These are phyloP conservation scores for Colletotrichum scovillei DNA, from an alignment of 2,329 filamentous ascomycete genomes.

Conservation along the genomic window DNA sequence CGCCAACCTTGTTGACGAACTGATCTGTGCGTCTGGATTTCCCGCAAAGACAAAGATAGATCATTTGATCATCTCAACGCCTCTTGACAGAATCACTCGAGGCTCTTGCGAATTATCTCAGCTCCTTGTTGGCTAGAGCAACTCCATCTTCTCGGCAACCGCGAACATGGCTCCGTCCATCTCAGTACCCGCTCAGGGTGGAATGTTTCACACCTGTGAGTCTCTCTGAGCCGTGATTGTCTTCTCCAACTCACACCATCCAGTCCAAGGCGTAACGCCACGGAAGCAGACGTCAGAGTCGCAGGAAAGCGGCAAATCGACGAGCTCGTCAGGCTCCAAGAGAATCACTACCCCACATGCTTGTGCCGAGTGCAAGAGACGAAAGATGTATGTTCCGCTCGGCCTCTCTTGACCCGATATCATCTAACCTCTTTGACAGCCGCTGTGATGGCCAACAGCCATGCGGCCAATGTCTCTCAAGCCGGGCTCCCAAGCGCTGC, in stretches of 20 bases:
- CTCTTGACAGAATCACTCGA: background rate
- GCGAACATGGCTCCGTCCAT: conserved; percentile 34
- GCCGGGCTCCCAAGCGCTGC: conserved; percentile 81
- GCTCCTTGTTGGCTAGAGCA: background rate
- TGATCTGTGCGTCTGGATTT: background rate
- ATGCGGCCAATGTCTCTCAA: conserved; percentile 85
- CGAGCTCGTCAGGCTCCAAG: conserved; percentile 52
- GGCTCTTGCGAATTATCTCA: background rate
- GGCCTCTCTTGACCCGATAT: background rate
- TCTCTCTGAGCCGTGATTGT: background rate
- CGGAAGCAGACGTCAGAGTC: conserved; percentile 33
- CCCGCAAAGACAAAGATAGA: background rate
- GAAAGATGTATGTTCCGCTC: conserved; percentile 72
- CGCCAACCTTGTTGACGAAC: background rate
- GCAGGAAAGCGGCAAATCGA: conserved; percentile 50
- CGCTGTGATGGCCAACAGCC: conserved; percentile 85
- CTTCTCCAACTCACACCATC: background rate
- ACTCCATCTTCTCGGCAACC: background rate
- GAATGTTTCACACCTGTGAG: conserved; percentile 38
- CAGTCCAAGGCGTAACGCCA: conserved; percentile 37
- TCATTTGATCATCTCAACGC: background rate
- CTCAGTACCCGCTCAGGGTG: conserved; percentile 34
- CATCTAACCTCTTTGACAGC: conserved; percentile 46
- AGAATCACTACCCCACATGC: conserved; percentile 71
- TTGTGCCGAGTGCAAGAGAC: conserved; percentile 81